A percentile compares a stretch with the other conserved stretches of the same genome.
Evolutionary conservation across 2,329 filamentous ascomycete genomes (phyloP).

Genomic region (Rasamsonia emersonii): DNA sequence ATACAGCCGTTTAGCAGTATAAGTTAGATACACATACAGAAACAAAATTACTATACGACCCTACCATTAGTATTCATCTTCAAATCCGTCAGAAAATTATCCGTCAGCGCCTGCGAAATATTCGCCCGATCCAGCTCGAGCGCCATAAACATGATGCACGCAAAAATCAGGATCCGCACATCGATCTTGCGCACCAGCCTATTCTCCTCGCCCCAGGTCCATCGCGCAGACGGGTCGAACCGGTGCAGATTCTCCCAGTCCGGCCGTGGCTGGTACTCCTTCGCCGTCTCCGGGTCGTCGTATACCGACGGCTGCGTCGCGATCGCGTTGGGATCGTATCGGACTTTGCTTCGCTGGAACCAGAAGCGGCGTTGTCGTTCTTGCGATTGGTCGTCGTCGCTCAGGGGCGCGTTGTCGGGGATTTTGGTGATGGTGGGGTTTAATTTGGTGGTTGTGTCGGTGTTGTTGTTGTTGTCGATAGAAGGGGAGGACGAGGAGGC

Average conservation of each 20-base stretch:
- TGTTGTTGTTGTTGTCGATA: too few species aligned
- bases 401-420: too few species aligned
- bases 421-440: too few species aligned
- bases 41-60: slow-evolving; percentile 8
- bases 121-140: slow-evolving; percentile 54
- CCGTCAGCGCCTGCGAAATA: slow-evolving; percentile 47
- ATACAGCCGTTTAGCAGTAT: too few species aligned
- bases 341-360: too few species aligned
- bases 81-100: slow-evolving; percentile 44
- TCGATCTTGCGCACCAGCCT: slow-evolving; percentile 7
- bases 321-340: too few species aligned
- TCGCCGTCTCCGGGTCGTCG: slow-evolving; percentile 19
- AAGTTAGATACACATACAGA: slow-evolving; percentile 38
- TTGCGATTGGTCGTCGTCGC: too few species aligned
- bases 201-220: slow-evolving; percentile 9
- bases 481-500: too few species aligned
- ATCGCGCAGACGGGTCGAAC: slow-evolving; percentile 5
- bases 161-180: slow-evolving; percentile 13
- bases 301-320: slow-evolving; percentile 15
- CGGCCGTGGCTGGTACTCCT: slow-evolving; percentile 15
- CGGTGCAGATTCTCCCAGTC: slow-evolving; percentile 7
- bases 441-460: too few species aligned
- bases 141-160: slow-evolving; percentile 51
- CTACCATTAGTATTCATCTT: slow-evolving; percentile 23
- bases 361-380: too few species aligned